Evolutionary conservation across 331 rosid genomes (phyloP).

Genomic region (Phaseolus coccineus): DNA sequence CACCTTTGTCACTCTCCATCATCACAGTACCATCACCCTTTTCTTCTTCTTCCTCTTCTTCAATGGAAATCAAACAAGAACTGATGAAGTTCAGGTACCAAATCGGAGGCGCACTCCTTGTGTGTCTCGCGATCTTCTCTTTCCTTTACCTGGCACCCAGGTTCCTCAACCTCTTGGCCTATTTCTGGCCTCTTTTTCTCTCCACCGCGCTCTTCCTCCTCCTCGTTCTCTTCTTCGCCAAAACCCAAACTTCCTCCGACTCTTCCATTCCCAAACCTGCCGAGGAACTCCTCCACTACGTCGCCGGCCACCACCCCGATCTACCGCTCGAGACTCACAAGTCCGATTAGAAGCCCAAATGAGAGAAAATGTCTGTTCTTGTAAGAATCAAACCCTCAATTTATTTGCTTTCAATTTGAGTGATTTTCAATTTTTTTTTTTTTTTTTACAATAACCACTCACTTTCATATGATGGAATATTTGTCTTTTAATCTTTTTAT

Average conservation of each 20-base stretch:
- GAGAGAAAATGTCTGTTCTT: neutral
- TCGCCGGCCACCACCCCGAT: constrained; percentile 61
- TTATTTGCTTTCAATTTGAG: neutral
- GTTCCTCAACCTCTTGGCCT: constrained; percentile 64
- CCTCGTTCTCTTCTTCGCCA: constrained; percentile 56
- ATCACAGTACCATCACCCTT: neutral
- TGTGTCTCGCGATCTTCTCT: constrained; percentile 34
- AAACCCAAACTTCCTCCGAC: constrained; percentile 48
- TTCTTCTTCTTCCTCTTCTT: too few relatives aligned
- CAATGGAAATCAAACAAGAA: constrained; percentile 70
- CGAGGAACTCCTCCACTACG: constrained; percentile 72
- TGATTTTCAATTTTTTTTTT: too few relatives aligned
- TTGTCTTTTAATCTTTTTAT: too few relatives aligned
- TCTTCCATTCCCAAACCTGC: constrained; percentile 43
- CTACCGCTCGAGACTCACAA: constrained; percentile 40
- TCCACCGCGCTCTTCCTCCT: constrained; percentile 72
- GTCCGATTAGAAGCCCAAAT: constrained; percentile 33
- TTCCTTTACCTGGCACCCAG: constrained; percentile 54
- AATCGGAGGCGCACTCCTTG: constrained; percentile 39
- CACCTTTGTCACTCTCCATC: neutral
- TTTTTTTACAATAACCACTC: too few relatives aligned
- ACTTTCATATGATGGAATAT: too few relatives aligned
- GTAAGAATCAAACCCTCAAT: constrained; percentile 23
- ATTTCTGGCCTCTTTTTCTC: constrained; percentile 81
- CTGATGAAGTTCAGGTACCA: constrained; percentile 59